A percentile compares a stretch with the other conserved stretches of the same genome.
Evolutionary conservation across 2,329 filamentous ascomycete genomes (phyloP).

Genomic region (Xylariaceae sp.): DNA sequence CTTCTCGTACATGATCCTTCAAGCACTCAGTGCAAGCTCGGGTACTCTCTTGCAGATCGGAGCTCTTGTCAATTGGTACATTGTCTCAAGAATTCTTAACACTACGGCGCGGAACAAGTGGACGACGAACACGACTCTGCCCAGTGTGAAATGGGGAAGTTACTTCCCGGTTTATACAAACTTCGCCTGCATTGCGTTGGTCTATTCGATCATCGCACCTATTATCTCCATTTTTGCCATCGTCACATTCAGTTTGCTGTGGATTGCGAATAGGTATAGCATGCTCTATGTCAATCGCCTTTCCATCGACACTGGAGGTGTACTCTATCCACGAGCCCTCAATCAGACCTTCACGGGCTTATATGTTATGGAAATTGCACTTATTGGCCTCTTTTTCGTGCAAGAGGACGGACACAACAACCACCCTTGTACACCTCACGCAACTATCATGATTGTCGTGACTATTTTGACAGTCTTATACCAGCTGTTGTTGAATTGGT

Average conservation of each 20-base stretch:
- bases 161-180: conserved; percentile 98
- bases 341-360: conserved; percentile 94
- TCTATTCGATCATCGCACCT: conserved; percentile 86
- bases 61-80: conserved; percentile 74
- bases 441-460: conserved; percentile 76
- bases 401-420: conserved; percentile 53
- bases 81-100: conserved; percentile 76
- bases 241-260: conserved; percentile 85
- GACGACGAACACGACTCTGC: conserved; percentile 73
- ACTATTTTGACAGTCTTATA: conserved; percentile 68
- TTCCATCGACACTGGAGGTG: conserved; percentile 82
- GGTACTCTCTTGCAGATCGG: conserved; percentile 81
- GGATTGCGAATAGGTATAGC: conserved; percentile 94
- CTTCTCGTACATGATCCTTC: conserved; percentile 97
- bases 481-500: conserved; percentile 74
- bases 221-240: conserved; percentile 91
- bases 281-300: conserved; percentile 94
- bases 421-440: conserved; percentile 67
- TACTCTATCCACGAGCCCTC: conserved; percentile 86
- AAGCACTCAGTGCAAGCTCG: conserved; percentile 85
- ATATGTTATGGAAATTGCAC: conserved; percentile 88
- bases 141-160: conserved; percentile 79
- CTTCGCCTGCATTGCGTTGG: conserved; percentile 84
- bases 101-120: conserved; percentile 81
- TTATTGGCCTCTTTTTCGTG: conserved; percentile 87